Base-by-base conservation (phyloP, 495 filamentous ascomycete species). In the Copromyces sp. region DNA sequence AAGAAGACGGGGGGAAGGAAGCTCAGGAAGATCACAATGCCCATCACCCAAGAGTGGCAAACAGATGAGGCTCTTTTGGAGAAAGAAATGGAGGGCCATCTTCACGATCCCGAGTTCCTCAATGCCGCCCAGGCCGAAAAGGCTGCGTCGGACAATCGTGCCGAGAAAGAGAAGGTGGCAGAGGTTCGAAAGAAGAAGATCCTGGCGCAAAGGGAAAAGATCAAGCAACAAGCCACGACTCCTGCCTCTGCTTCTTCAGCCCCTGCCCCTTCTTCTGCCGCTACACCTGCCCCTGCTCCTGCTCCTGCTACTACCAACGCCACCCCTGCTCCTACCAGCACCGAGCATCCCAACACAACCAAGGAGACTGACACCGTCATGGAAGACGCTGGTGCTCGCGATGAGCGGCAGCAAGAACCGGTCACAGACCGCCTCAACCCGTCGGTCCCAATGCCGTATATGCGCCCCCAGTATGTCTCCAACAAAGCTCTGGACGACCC, bases 31-130 rank as follows among this genome's bases (percentile, higher is more conserved):
- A 69, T 59, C 24, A 70, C 39, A 3, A 74, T 85, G 68, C 77
- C 73, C 37, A 82, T 83, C 70, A 79, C 85, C 42, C 77, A 84
- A 3, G 84, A 81, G 59, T 88, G 86, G 86, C 81, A 83, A 73
- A 74, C 76, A 40, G 84, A 84, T 41, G 86, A 89, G 73, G 77
- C 78, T 7, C 80, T 79, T 11, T 76, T 89, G 1, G 84, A 87
- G 44, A 70, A 78, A 24, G 84, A 89, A 72, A 86, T 90, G 77
- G 85, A 87, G 2, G 79, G 78, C 12, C 84, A 84, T 44, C 74
- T 85, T 9, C 75, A 81, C 20, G 83, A 88, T 59, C 83, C 84
- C 12, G 80, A 80, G 20, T 77, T 83, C 14, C 81, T 86, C 32
- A 80, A 81, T 40, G 81, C 81, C 1, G 82, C 86, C 35, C 75